These are phyloP conservation scores for Euphorbia corollata DNA, from an alignment of 441 rosid genomes.

Conservation along the genomic window DNA sequence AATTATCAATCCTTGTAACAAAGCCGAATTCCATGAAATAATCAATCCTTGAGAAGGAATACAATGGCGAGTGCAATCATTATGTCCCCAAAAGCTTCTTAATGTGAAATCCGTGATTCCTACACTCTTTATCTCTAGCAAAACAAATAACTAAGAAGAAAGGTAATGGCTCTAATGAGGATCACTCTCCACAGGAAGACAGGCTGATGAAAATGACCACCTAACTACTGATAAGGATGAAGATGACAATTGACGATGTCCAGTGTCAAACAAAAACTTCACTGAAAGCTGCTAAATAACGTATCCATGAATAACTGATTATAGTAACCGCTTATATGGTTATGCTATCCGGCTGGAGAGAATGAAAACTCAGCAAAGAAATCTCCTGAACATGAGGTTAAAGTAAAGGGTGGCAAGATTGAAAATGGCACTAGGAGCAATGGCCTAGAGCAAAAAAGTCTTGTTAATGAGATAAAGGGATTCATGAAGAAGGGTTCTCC, in stretches of 20 bases:
- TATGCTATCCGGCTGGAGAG: constrained; percentile 54
- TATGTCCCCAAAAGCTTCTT: too few relatives aligned
- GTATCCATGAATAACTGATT: constrained; percentile 74
- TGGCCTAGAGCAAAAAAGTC: constrained; percentile 18
- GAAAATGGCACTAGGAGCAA: constrained; percentile 27
- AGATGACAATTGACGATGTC: constrained; percentile 50
- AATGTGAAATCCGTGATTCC: too few relatives aligned
- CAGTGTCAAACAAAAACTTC: constrained; percentile 92
- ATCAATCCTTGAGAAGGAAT: too few relatives aligned
- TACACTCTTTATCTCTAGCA: too few relatives aligned
- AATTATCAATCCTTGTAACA: too few relatives aligned
- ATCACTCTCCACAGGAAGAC: constrained; percentile 52
- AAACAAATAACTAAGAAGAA: constrained; percentile 61
- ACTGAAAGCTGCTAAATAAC: constrained; percentile 66
- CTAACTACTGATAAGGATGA: constrained; percentile 27
- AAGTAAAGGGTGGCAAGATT: constrained; percentile 10
- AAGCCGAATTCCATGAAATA: too few relatives aligned
- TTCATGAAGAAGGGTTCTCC: constrained; percentile 43
- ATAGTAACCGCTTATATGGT: constrained; percentile 87
- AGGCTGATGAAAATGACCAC: constrained; percentile 38
- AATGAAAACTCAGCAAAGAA: constrained; percentile 36
- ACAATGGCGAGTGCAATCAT: too few relatives aligned
- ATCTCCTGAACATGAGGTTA: too few relatives aligned
- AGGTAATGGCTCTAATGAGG: constrained; percentile 61
- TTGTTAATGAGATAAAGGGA: constrained; percentile 44